Conservation (phyloP, 108 stramenopile species). For the Conticribra weissflogii region DNA sequence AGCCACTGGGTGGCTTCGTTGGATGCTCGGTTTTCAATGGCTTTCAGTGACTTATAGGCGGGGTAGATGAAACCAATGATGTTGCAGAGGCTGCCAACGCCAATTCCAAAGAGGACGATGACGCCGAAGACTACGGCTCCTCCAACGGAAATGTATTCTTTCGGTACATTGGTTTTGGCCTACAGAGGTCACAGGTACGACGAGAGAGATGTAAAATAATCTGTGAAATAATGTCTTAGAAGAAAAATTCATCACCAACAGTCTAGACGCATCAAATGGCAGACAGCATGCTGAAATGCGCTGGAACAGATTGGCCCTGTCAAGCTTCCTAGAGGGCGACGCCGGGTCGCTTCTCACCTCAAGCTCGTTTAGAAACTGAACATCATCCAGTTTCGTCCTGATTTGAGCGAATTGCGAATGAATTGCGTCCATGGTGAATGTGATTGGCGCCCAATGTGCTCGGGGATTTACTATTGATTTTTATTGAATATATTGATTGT, state of each 20-base stretch:
- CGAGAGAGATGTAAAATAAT: not conserved
- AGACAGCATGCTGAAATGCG: not conserved
- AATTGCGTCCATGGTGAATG: conserved; percentile 28
- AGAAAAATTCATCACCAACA: not conserved
- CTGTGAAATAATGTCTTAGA: not conserved
- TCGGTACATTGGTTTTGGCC: conserved; percentile 77
- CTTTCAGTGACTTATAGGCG: conserved; percentile 82
- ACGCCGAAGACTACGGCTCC: conserved; percentile 47
- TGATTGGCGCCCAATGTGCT: not conserved
- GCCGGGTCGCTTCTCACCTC: conserved; percentile 66
- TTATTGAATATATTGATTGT: no score
- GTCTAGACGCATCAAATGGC: no score
- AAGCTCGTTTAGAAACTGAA: conserved; percentile 68
- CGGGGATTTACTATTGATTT: not conserved
- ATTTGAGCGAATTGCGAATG: conserved; percentile 66
- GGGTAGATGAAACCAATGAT: conserved; percentile 93
- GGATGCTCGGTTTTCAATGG: conserved; percentile 81
- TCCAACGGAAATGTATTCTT: conserved; percentile 72
- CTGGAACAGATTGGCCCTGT: not conserved
- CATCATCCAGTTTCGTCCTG: conserved; percentile 69
- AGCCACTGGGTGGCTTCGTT: conserved; percentile 95
- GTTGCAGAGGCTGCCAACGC: conserved; percentile 71
- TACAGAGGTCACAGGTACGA: conserved; percentile 19
- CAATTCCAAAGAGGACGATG: conserved; percentile 72
- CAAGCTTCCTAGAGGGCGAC: not conserved